Base-by-base conservation (phyloP, 2,329 filamentous ascomycete species). In the Blastomyces parvus region DNA sequence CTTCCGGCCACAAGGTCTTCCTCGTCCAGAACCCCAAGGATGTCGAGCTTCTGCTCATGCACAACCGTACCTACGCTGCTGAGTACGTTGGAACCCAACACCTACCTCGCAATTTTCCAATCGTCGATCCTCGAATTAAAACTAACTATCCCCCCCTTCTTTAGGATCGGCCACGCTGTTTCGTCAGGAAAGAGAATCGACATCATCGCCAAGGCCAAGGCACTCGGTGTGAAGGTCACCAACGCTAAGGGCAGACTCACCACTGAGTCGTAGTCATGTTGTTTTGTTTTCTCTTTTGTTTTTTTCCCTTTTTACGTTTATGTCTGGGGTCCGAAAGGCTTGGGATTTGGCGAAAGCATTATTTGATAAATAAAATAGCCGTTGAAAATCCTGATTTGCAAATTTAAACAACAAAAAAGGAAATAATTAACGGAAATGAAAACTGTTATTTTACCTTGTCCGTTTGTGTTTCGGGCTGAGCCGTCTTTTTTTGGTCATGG, bases 1-100 rank as follows among this genome's bases (percentile, higher is more conserved):
- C 94, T 79, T 96, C 91, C 75, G 94, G 94, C 83, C 93, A 97
- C 89, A 97, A 97, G 88, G 90, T 93, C 71, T 99, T 99, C 89
- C 87, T 97, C 78, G 94, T 99, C 83, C 91, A 88, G 88, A 99
- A 99, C 86, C 81, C 86, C 81, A 86, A 88, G 79, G 94, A 99
- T 74, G 88, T 99, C 77, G 93, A 99, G 82, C 89, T 99, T 69
- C 88, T 99, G 77, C 86, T 99, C 75, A 99, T 99, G 94, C 94
- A 99, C 89, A 97, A 97, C 90, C 88, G 89, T 80, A 96, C 91
- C 81, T 97, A 90, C 83, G 94, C 94, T 79, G 94, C 94, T 79
- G 94, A 99, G 92, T 97, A 91, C 74, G 91, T 86, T 55, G 63
- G 22, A 46, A 19, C 46, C 19, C 11, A 59, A 14, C 9, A 48